Conservation (phyloP, 208 protist genomes). For the Polymyxa betae region DNA sequence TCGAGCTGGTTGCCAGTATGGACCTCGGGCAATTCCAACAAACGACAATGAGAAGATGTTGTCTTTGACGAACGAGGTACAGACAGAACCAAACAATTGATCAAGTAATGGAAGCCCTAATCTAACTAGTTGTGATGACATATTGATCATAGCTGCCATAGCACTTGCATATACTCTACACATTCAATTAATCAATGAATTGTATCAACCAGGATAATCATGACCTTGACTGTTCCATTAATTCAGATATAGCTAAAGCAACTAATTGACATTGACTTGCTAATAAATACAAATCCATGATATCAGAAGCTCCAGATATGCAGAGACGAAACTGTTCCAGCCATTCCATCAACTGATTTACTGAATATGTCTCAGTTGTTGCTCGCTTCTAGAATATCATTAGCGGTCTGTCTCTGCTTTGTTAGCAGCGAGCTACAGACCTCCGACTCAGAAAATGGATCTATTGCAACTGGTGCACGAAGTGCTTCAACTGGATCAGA, state of each 20-base stretch:
- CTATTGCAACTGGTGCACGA: too few relatives aligned
- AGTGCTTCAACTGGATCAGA: too few relatives aligned
- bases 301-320: not conserved
- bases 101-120: conserved; percentile 26
- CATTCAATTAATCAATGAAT: not conserved
- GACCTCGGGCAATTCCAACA: conserved; percentile 33
- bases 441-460: too few relatives aligned
- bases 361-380: not conserved
- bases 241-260: not conserved
- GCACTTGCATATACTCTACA: conserved; percentile 31
- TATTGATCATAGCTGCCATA: not conserved
- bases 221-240: conserved; percentile 49
- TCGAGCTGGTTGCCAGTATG: conserved; percentile 28
- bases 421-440: too few relatives aligned
- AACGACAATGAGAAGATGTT: conserved; percentile 47
- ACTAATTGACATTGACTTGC: conserved; percentile 34
- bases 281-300: conserved; percentile 18
- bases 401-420: too few relatives aligned
- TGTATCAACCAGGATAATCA: not conserved
- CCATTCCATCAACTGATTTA: not conserved
- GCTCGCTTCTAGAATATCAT: too few relatives aligned
- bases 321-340: conserved; percentile 9
- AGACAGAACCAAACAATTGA: conserved; percentile 1
- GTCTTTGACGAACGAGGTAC: not conserved
- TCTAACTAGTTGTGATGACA: conserved; percentile 22